These are phyloP conservation scores for Ostreobium quekettii DNA, from an alignment of 139 green algal genomes.

Conservation along the genomic window DNA sequence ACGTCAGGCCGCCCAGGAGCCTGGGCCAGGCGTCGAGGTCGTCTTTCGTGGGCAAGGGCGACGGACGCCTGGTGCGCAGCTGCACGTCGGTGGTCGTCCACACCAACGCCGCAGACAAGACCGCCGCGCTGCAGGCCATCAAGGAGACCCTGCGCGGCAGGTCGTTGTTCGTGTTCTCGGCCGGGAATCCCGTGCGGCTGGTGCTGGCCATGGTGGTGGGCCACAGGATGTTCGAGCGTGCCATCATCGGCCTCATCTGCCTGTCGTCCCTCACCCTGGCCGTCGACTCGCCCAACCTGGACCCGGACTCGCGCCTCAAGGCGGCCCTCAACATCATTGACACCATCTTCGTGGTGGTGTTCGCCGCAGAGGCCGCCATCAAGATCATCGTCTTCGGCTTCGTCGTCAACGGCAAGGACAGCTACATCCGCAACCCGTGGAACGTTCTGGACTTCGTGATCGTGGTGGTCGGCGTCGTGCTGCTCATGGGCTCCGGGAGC, in stretches of 20 bases:
- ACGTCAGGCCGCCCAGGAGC: no score
- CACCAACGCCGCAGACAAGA: not conserved
- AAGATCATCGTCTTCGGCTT: slow-evolving; percentile 59
- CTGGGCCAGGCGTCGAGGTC: no score
- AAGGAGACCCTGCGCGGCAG: slow-evolving; percentile 25
- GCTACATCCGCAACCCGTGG: slow-evolving; percentile 56
- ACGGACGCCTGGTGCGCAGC: not conserved
- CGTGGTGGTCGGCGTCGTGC: slow-evolving; percentile 26
- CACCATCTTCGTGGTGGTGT: slow-evolving; percentile 44
- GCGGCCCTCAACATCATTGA: slow-evolving; percentile 25
- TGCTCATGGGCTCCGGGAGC: slow-evolving; percentile 19
- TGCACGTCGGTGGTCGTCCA: slow-evolving; percentile 7
- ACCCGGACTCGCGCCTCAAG: slow-evolving; percentile 26
- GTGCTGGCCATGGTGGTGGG: slow-evolving; percentile 25
- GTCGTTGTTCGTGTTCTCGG: slow-evolving; percentile 30
- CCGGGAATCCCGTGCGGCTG: slow-evolving; percentile 28
- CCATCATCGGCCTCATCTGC: slow-evolving; percentile 49
- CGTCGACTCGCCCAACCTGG: slow-evolving; percentile 39
- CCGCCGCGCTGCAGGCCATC: slow-evolving; percentile 15
- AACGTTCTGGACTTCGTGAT: slow-evolving; percentile 49
- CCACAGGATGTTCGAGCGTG: slow-evolving; percentile 39
- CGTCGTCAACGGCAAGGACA: slow-evolving; percentile 32
- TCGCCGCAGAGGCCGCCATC: slow-evolving; percentile 46
- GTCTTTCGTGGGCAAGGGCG: no score
- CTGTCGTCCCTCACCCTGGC: slow-evolving; percentile 43